phyloP scores from a whole-genome alignment of 192 early-diverging fungal genomes.

The Coemansia nantahalensis region DNA sequence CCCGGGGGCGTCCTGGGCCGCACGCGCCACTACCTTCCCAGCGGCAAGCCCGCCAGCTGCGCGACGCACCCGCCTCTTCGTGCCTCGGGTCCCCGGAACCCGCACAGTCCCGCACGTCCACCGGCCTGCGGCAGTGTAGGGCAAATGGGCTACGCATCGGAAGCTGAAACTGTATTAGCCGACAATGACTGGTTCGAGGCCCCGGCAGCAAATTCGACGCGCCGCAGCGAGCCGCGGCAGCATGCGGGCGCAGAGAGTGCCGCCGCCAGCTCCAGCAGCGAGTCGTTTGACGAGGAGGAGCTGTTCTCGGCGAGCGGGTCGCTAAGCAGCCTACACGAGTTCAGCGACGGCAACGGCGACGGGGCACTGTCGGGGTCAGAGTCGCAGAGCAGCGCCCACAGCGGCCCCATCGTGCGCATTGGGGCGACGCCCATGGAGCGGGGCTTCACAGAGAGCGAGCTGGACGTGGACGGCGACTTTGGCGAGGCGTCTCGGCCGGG shows the following conservation, averaged over 20 bases:
- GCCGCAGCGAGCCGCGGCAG: slow-evolving; percentile 4
- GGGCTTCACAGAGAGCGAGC: slow-evolving; percentile 25
- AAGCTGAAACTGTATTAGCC: slow-evolving; percentile 39
- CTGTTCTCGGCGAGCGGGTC: slow-evolving; percentile 46
- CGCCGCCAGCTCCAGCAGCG: slow-evolving; percentile 5
- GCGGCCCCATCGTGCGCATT: slow-evolving; percentile 35
- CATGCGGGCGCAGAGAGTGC: slow-evolving; percentile 1
- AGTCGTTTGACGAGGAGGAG: slow-evolving; percentile 43
- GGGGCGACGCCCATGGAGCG: slow-evolving; percentile 6
- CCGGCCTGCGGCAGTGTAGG: background rate
- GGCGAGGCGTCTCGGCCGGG: background rate
- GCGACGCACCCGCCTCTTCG: no score
- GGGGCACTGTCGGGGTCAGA: slow-evolving; percentile 1
- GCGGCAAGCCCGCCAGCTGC: no score
- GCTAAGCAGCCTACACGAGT: slow-evolving; percentile 47
- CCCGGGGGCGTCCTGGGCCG: no score
- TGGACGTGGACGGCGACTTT: slow-evolving; percentile 28
- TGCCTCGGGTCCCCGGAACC: no score
- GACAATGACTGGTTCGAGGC: slow-evolving; percentile 39
- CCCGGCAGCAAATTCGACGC: slow-evolving; percentile 1
- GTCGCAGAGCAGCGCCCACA: background rate
- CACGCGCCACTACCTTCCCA: no score
- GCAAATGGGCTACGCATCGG: slow-evolving; percentile 46
- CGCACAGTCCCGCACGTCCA: no score
- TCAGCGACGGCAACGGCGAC: slow-evolving; percentile 31